phyloP scores from a whole-genome alignment of 148 eudicot genomes.

The Chenopodium suecicum region DNA sequence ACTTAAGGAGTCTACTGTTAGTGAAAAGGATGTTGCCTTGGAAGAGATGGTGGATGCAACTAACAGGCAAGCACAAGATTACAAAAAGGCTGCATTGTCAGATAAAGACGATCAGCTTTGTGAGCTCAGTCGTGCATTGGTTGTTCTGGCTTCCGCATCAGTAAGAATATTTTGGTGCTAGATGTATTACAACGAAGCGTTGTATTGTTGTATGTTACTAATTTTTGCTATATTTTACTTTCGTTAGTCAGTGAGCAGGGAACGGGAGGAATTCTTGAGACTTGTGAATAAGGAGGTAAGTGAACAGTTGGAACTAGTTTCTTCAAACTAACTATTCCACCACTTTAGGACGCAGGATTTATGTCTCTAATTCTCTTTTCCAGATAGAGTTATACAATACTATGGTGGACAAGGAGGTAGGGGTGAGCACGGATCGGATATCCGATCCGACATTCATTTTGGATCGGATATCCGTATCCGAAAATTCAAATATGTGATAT shows the following conservation, averaged over 20 bases:
- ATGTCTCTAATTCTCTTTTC: slow-evolving; percentile 13
- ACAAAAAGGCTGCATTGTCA: too few relatives aligned
- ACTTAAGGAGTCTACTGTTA: too few relatives aligned
- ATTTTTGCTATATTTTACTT: slow-evolving; percentile 19
- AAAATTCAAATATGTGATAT: too few relatives aligned
- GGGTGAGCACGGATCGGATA: slow-evolving; percentile 23
- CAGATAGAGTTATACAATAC: slow-evolving; percentile 71
- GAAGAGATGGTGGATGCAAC: too few relatives aligned
- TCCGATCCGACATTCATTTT: too few relatives aligned
- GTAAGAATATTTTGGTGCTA: slow-evolving; percentile 32
- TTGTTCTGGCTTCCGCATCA: slow-evolving; percentile 77
- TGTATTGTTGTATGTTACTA: background rate
- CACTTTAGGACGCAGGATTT: background rate
- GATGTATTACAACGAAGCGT: background rate
- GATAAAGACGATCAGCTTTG: slow-evolving; percentile 59
- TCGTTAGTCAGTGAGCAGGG: slow-evolving; percentile 77
- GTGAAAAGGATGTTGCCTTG: too few relatives aligned
- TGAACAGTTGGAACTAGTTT: background rate
- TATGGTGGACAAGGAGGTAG: slow-evolving; percentile 67
- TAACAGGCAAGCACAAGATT: too few relatives aligned
- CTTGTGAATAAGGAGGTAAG: slow-evolving; percentile 81
- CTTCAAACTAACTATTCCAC: background rate
- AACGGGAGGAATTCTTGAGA: slow-evolving; percentile 82
- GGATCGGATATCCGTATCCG: too few relatives aligned
- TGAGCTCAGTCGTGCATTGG: slow-evolving; percentile 78